Evolutionary conservation across 2,329 filamentous ascomycete species (phyloP).

Genomic region (Calonectria pauciramosa): DNA sequence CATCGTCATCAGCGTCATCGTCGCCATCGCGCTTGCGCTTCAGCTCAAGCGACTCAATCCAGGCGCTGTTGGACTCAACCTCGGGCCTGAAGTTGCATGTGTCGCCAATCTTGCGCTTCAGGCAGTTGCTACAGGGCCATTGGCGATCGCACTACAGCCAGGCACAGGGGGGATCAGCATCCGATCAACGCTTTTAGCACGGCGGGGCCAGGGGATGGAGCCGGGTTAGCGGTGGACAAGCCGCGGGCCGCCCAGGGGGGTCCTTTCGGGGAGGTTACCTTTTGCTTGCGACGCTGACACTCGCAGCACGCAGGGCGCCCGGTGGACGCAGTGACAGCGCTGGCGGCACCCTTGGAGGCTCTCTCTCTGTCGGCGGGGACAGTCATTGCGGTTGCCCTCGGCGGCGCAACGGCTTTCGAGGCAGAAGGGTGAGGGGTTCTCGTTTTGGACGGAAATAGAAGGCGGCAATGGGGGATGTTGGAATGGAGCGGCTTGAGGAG

Average conservation of each 20-base stretch:
- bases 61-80: slow-evolving; percentile 39
- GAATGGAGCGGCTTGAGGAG: background rate
- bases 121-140: slow-evolving; percentile 56
- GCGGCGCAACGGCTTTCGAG: background rate
- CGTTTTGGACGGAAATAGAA: background rate
- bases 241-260: background rate
- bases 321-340: background rate
- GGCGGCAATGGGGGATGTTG: background rate
- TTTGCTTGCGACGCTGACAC: slow-evolving; percentile 57
- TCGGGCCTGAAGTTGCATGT: slow-evolving; percentile 51
- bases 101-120: slow-evolving; percentile 55
- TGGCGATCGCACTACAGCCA: slow-evolving; percentile 53
- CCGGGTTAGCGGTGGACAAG: background rate
- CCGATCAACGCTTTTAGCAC: background rate
- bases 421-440: background rate
- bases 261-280: slow-evolving; percentile 36
- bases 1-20: slow-evolving; percentile 29
- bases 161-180: background rate
- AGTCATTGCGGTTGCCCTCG: background rate
- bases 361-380: background rate
- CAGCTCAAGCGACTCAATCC: slow-evolving; percentile 29
- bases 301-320: slow-evolving; percentile 58
- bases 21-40: slow-evolving; percentile 46
- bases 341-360: background rate
- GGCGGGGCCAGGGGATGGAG: background rate